Base-by-base conservation (phyloP, 2,329 filamentous ascomycete species). In the Xylaria sp. region DNA sequence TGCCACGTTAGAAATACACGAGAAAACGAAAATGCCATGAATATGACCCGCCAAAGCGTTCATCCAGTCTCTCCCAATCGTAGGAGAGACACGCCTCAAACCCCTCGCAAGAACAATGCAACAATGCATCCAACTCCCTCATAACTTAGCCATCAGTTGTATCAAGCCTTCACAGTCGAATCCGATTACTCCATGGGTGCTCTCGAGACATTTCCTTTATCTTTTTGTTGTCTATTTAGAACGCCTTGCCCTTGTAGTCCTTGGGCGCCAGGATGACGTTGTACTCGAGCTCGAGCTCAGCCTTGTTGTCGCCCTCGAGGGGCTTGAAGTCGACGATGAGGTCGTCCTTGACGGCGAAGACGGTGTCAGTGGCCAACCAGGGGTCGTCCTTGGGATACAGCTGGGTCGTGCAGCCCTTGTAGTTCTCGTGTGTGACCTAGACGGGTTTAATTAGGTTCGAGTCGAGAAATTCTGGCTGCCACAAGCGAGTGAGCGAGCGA, bases 351-450 rank as follows among this genome's bases (percentile, higher is more conserved):
- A 85, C 83, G 38, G 82, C 83, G 64, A 83, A 85, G 33, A 83
- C 82, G 3, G 79, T 79, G 68, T 81, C 79, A 19, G 79, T 77
- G 38, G 75, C 73, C 25, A 92, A 81, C 73, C 91, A 91, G 51
- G 85, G 83, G 77, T 89, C 86, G 64, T 85, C 80, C 64, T 83
- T 83, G 76, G 92, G 89, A 74, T 92, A 94, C 56, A 94, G 88
- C 76, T 94, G 91, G 0, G 91, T 92, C 1, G 89, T 90, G 63
- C 92, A 69, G 81, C 88, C 81, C 73, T 88, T 89, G 80, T 90
- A 91, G 3, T 87, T 86, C n/a, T 83, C 82, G 60, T 84, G 83
- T 3, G 85, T 85, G 61, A 83, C 77, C 77, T 79, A 45, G 9
- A 17, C 6, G 19, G 40, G 40, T n/a, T 8, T 17, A 31, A 17